Evolutionary conservation across 768 basidiomycete genomes (phyloP), one percentile per base, ranked within the genome.

Genomic region (Lentinula sp.): DNA sequence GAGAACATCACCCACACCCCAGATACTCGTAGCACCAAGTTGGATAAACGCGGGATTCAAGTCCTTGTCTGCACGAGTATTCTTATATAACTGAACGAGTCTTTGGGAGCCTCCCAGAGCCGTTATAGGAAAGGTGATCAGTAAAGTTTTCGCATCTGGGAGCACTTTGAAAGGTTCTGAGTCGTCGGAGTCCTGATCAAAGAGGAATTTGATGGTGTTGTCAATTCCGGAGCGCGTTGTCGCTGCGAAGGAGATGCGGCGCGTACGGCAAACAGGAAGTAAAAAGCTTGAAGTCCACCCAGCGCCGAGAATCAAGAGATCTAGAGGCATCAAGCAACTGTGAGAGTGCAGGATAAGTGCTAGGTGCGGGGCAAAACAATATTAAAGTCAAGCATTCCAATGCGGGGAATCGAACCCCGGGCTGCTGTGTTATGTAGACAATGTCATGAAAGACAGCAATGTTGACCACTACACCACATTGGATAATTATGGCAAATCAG

Each of bases 241-340:
- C 2, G 80, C 76, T 2, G 81, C 81, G 67, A 75, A 78, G 0
- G 74, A 71, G 58, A 86, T 57, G 9, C 69, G 63, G 18, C 75
- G 71, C 16, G 72, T 63, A 2, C 66, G 31, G 68, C 84, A 83
- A 34, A 84, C 80, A 0, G 84, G 80, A 40, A 83, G 73, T 28
- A 88, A 75, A 71, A 87, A 89, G 7, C 73, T 76, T 1, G 80
- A 83, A 4, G 83, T 83, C 86, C 87, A 89, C 35, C 86, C 86
- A 31, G 84, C 84, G 37, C 86, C 87, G 52, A 88, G 78, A 63
- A 88, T 81, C n/a, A 45, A 45, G 5, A 45, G 43, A n/a, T 45
- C 43, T 18, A 45, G 7, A 7, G 43, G n/a, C 43, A 18, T 40
- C 28, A 39, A 39, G 3, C 7, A 8, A 39, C 37, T 8, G 7